These are phyloP conservation scores for Thelonectria blattea DNA, from an alignment of 2,329 filamentous ascomycete species.

Conservation along the genomic window DNA sequence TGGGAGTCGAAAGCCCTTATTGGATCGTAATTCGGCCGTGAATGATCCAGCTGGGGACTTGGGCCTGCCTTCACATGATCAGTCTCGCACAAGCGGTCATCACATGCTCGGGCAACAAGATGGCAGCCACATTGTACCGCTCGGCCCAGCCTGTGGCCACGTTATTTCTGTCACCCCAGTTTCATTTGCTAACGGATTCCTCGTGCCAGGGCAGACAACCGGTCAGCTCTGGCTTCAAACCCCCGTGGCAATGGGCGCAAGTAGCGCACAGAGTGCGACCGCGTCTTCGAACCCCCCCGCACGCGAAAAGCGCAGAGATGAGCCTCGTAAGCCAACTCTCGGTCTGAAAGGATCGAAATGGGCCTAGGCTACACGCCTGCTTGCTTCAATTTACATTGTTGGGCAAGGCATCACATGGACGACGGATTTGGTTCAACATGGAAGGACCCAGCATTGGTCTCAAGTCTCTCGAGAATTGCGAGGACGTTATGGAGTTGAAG, in stretches of 20 bases:
- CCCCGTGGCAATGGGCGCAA: neutral
- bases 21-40: neutral
- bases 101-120: neutral
- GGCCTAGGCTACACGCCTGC: slow-evolving; percentile 10
- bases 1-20: neutral
- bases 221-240: slow-evolving; percentile 23
- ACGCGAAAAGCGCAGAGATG: neutral
- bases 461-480: too few relatives aligned
- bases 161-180: slow-evolving; percentile 26
- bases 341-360: slow-evolving; percentile 33
- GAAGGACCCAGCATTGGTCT: too few relatives aligned
- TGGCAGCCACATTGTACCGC: neutral
- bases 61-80: neutral
- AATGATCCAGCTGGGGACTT: neutral
- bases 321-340: slow-evolving; percentile 17
- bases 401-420: too few relatives aligned
- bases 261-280: neutral
- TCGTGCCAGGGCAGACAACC: slow-evolving; percentile 26
- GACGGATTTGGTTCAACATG: too few relatives aligned
- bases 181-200: slow-evolving; percentile 27
- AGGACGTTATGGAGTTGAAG: neutral
- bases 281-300: neutral
- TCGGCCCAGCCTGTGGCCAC: slow-evolving; percentile 20
- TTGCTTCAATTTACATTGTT: too few relatives aligned
- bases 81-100: slow-evolving; percentile 3